Conservation (phyloP, 371 early-diverging fungal species). For the Apophysomyces sp. region DNA sequence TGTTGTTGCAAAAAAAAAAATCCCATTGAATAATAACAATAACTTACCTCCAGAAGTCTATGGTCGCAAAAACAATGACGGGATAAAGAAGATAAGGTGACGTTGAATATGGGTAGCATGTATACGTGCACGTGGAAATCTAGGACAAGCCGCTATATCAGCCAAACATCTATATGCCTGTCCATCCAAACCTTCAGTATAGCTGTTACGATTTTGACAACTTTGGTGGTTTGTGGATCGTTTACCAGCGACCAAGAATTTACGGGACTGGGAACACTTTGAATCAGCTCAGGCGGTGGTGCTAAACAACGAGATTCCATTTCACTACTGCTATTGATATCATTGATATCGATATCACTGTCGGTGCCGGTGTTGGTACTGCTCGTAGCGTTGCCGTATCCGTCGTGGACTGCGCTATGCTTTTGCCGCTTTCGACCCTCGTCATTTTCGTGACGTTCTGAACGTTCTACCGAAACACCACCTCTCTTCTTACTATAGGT, state of each 20-base stretch:
- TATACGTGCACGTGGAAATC: conserved; percentile 42
- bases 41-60: conserved; percentile 45
- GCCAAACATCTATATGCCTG: background rate
- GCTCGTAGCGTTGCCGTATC: background rate
- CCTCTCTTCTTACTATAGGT: background rate
- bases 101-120: conserved; percentile 44
- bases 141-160: conserved; percentile 1
- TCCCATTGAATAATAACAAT: no score
- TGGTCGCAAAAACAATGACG: conserved; percentile 30
- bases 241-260: conserved; percentile 4
- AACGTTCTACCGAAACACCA: background rate
- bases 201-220: conserved; percentile 23
- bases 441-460: background rate
- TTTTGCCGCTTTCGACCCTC: background rate
- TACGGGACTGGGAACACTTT: background rate
- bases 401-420: background rate
- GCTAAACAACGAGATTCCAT: background rate
- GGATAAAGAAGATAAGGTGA: conserved; percentile 33
- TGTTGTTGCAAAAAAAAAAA: background rate
- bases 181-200: conserved; percentile 24
- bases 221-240: conserved; percentile 5
- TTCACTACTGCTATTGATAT: background rate
- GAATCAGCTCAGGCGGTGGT: background rate
- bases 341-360: background rate
- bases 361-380: conserved; percentile 1